Conservation (phyloP, 164 flowering plant species). For the Saururus chinensis region DNA sequence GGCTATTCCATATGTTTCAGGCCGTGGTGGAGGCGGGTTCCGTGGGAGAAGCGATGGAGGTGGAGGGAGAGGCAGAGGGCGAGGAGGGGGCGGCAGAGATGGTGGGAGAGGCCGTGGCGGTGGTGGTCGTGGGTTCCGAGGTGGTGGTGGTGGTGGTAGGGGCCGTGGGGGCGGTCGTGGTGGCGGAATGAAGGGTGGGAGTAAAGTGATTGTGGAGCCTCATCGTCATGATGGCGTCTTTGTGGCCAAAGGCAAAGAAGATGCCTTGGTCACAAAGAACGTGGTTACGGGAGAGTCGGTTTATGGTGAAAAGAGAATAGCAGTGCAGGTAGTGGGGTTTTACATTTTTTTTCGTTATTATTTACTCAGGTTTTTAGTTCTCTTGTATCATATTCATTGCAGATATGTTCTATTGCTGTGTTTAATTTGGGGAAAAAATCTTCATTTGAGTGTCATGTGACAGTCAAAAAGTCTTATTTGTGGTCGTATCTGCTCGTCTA, state of each 20-base stretch:
- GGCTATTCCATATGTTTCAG: slow-evolving; percentile 2
- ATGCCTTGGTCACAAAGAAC: slow-evolving; percentile 90
- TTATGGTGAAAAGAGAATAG: slow-evolving; percentile 81
- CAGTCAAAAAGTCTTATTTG: too few species aligned
- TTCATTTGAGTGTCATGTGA: too few species aligned
- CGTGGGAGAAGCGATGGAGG: slow-evolving; percentile 38
- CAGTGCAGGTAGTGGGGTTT: slow-evolving; percentile 53
- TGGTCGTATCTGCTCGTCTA: background rate
- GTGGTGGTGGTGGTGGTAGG: slow-evolving; percentile 37
- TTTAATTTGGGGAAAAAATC: too few species aligned
- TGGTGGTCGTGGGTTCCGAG: slow-evolving; percentile 22
- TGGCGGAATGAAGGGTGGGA: slow-evolving; percentile 86
- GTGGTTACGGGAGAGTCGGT: slow-evolving; percentile 84
- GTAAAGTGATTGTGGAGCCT: slow-evolving; percentile 71
- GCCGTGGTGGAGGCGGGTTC: slow-evolving; percentile 13
- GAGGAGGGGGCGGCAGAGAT: slow-evolving; percentile 31
- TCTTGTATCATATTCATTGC: too few species aligned
- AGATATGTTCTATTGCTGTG: too few species aligned
- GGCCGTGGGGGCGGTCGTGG: slow-evolving; percentile 46
- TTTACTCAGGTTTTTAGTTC: background rate
- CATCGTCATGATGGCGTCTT: slow-evolving; percentile 90
- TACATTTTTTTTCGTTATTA: background rate
- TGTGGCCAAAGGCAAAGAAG: slow-evolving; percentile 88
- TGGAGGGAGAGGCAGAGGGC: slow-evolving; percentile 41
- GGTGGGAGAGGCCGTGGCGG: slow-evolving; percentile 21